A percentile compares a stretch with the other conserved stretches of the same genome.
These are phyloP conservation scores for Ophiocordyceps camponoti-leonardi DNA, from an alignment of 2,329 filamentous ascomycete genomes.

Conservation along the genomic window DNA sequence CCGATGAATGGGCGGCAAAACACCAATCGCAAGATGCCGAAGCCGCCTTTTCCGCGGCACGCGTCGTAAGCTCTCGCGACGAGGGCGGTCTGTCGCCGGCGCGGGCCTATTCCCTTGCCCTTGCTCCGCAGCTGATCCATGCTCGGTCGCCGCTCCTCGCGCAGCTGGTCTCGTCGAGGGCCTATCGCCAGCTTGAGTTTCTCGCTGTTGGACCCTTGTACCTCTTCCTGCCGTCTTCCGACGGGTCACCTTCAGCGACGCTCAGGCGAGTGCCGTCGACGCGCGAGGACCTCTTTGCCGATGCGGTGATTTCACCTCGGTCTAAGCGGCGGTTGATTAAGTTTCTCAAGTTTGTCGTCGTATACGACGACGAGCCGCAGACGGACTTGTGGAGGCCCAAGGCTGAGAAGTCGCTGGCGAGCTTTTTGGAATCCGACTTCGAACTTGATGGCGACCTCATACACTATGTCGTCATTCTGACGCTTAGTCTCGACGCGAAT, in stretches of 20 bases:
- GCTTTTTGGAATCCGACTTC: constrained; percentile 45
- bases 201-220: constrained; percentile 87
- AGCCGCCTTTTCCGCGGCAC: constrained; percentile 10
- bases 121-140: constrained; percentile 79
- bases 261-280: constrained; percentile 69
- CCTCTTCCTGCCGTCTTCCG: constrained; percentile 37
- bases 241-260: constrained; percentile 10
- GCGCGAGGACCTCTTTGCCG: constrained; percentile 79
- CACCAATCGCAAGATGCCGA: constrained; percentile 11
- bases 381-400: constrained; percentile 39
- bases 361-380: constrained; percentile 44
- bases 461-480: constrained; percentile 46
- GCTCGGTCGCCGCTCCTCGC: constrained; percentile 62
- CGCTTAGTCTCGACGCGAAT: constrained; percentile 50
- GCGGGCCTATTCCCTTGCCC: constrained; percentile 63
- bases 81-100: constrained; percentile 36
- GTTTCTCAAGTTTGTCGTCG: constrained; percentile 73
- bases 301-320: constrained; percentile 56
- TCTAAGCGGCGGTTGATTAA: constrained; percentile 84
- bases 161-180: constrained; percentile 72
- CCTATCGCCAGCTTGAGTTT: constrained; percentile 83
- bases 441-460: constrained; percentile 52
- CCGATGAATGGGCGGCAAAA: constrained; percentile 50
- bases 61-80: constrained; percentile 18
- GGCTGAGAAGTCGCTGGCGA: constrained; percentile 34